Base-by-base conservation (phyloP, 495 filamentous ascomycete species). In the Xylaria cubensis region DNA sequence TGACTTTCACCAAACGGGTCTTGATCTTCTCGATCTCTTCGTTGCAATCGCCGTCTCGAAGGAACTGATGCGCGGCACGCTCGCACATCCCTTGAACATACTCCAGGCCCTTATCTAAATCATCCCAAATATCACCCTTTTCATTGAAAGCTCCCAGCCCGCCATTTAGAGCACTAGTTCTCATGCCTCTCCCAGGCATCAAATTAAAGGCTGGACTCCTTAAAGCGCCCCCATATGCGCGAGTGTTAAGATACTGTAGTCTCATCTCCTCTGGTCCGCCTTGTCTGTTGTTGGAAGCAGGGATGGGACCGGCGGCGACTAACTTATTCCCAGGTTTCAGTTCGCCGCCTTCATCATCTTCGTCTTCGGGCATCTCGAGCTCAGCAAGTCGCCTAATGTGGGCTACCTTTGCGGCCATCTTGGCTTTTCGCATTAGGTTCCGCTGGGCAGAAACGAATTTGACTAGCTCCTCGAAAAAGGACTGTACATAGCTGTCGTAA, bases 401-500 rank as follows among this genome's bases (percentile, higher is more conserved):
- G 12, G 86, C 86, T 58, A 90, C 85, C 73, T 86, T 89, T 41
- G 88, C 89, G 24, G 87, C 87, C 86, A 90, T 91, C 80, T 92
- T 94, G 65, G 89, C 93, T 77, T 93, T 93, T 64, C 94, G 90
- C 73, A 97, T 88, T 71, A 91, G 87, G 81, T 96, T 97, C 73
- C 94, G 86, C 50, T 92, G 90, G n/a, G 88, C 86, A 56, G 91
- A 92, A 58, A 97, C 92, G 69, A 90, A 88, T 70, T 92, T 92
- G 61, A 96, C 94, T 41, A 97, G 82, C 62, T 89, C 84, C 77
- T 97, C 94, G 70, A 97, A 93, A 7, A 88, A 86, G 44, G 89
- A 87, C 77, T 97, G 94, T 13, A 94, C 91, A 69, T 93, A 90
- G 74, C 92, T 92, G 78, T 97, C 94, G 79, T 97, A 97, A 79